Evolutionary conservation across 2,329 filamentous ascomycete species (phyloP).

Genomic region (Exophiala sp.): DNA sequence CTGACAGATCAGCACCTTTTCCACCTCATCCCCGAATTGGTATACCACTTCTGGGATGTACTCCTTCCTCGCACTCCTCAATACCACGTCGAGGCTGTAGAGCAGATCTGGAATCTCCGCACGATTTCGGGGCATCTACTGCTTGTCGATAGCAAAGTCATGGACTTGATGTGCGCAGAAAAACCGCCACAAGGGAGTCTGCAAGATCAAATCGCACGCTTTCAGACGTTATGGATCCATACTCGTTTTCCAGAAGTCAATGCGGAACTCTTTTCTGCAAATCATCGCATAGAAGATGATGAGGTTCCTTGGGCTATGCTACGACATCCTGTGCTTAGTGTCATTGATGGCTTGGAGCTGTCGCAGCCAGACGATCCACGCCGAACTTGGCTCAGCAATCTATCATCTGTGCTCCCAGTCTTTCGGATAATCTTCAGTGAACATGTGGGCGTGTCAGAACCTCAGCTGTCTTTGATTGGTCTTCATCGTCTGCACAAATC

Average conservation of each 20-base stretch:
- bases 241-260: slow-evolving; percentile 35
- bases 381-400: slow-evolving; percentile 21
- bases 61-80: slow-evolving; percentile 81
- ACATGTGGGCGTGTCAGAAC: neutral
- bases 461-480: slow-evolving; percentile 16
- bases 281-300: slow-evolving; percentile 14
- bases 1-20: slow-evolving; percentile 46
- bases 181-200: slow-evolving; percentile 33
- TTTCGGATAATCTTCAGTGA: slow-evolving; percentile 20
- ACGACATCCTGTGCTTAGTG: slow-evolving; percentile 17
- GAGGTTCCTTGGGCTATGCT: slow-evolving; percentile 23
- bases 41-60: slow-evolving; percentile 72
- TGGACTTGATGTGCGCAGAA: slow-evolving; percentile 21
- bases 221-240: slow-evolving; percentile 79
- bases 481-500: slow-evolving; percentile 22
- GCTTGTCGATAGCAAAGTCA: slow-evolving; percentile 63
- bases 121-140: slow-evolving; percentile 64
- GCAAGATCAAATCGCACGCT: slow-evolving; percentile 63
- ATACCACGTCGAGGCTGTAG: slow-evolving; percentile 89
- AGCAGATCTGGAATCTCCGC: slow-evolving; percentile 82
- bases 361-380: slow-evolving; percentile 17
- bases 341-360: slow-evolving; percentile 16
- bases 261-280: slow-evolving; percentile 17
- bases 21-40: slow-evolving; percentile 63
- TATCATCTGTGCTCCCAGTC: slow-evolving; percentile 17